phyloP scores from a whole-genome alignment of 2,329 filamentous ascomycete species.

The Talaromyces sp. region DNA sequence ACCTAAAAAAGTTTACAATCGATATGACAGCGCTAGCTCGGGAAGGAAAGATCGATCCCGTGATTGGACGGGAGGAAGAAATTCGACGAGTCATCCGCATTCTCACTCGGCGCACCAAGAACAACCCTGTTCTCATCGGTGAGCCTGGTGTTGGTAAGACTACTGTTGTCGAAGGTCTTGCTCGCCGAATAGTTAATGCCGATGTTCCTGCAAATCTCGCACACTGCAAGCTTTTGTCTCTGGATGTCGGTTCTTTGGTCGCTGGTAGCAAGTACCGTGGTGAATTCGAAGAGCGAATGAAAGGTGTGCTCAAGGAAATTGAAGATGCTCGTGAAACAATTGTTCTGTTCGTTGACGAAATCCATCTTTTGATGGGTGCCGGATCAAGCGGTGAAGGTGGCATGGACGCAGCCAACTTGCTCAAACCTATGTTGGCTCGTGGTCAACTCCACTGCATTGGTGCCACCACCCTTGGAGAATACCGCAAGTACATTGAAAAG shows the following conservation, averaged over 20 bases:
- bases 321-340: constrained; percentile 93
- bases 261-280: constrained; percentile 97
- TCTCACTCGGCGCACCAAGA: constrained; percentile 89
- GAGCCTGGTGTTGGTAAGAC: constrained; percentile 98
- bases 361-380: constrained; percentile 96
- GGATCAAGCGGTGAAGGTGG: constrained; percentile 91
- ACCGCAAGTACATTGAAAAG: constrained; percentile 98
- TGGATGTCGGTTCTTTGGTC: constrained; percentile 92
- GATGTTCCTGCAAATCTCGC: constrained; percentile 96
- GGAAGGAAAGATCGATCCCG: constrained; percentile 96
- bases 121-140: constrained; percentile 97
- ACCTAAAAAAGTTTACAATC: constrained; percentile 95
- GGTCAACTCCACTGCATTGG: constrained; percentile 97
- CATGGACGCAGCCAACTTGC: constrained; percentile 96
- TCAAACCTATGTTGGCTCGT: constrained; percentile 97
- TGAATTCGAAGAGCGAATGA: constrained; percentile 99
- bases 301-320: constrained; percentile 96
- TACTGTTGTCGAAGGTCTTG: constrained; percentile 92
- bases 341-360: constrained; percentile 97
- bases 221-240: constrained; percentile 86
- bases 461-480: constrained; percentile 90
- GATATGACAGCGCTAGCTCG: constrained; percentile 96
- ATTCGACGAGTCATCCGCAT: constrained; percentile 90
- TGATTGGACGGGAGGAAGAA: constrained; percentile 95
- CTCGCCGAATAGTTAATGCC: constrained; percentile 90